A percentile compares a stretch with the other conserved stretches of the same genome.
phyloP scores from a whole-genome alignment of 2,329 filamentous ascomycete genomes.

The Boeremia exigua region DNA sequence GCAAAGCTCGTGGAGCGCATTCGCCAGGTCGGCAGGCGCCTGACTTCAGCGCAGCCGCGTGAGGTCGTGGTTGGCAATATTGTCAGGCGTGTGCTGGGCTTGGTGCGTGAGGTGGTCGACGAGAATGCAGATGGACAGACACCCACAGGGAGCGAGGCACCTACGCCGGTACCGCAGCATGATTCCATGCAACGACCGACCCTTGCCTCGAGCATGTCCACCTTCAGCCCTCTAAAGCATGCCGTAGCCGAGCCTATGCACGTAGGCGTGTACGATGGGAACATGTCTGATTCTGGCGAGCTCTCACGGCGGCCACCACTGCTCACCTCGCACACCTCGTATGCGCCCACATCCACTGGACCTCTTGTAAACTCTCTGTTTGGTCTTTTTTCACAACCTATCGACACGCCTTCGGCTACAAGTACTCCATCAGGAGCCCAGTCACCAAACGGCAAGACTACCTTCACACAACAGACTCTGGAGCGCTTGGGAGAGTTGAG shows the following conservation, averaged over 20 bases:
- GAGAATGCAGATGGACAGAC: constrained; percentile 74
- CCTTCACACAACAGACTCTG: constrained; percentile 43
- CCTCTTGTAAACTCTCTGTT: constrained; percentile 77
- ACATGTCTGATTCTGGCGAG: constrained; percentile 45
- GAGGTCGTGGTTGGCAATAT: constrained; percentile 96
- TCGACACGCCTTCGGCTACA: constrained; percentile 53
- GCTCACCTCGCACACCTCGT: constrained; percentile 67
- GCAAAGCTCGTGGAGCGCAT: constrained; percentile 81
- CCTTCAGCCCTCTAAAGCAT: constrained; percentile 56
- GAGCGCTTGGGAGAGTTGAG: constrained; percentile 50
- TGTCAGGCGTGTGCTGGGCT: constrained; percentile 83
- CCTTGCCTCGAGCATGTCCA: constrained; percentile 52
- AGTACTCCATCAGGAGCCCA: constrained; percentile 60
- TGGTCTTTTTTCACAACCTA: constrained; percentile 78
- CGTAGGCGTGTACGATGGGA: constrained; percentile 35
- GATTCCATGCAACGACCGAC: constrained; percentile 46
- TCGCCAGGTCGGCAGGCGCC: constrained; percentile 75
- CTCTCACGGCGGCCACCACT: constrained; percentile 63
- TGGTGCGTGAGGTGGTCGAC: constrained; percentile 90
- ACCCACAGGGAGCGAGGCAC: constrained; percentile 63
- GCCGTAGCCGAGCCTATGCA: constrained; percentile 46
- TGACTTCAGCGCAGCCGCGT: constrained; percentile 83
- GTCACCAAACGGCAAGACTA: constrained; percentile 56
- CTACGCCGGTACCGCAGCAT: constrained; percentile 23
- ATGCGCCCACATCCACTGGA: constrained; percentile 58